Evolutionary conservation across 495 filamentous ascomycete genomes (phyloP), one percentile per base, ranked within the genome.

Genomic region (Pseudomonodictys pantanalensis): DNA sequence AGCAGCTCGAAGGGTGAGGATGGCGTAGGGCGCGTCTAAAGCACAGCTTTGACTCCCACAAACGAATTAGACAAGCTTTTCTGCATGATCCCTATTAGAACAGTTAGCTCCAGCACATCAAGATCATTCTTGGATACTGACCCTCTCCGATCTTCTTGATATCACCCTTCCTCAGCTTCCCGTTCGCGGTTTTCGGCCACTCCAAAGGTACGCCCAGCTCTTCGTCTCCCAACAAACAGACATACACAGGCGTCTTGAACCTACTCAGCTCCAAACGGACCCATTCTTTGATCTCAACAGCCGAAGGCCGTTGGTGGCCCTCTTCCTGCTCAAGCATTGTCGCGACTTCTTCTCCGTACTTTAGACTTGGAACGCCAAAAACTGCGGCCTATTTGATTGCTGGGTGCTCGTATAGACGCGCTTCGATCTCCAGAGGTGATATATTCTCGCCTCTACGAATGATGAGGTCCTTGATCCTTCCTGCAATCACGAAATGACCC

Each of bases 361-460:
- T 64, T 26, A 59, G 59, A 44, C 64, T 61, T n/a, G 64, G 64
- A 11, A 64, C 60, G 12, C 67, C 67, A 32, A 69, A 46, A 17
- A 69, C 62, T 2, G 49, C 41, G 1, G 52, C 59, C 28, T 69
- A 58, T 39, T 42, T 52, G 17, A 69, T 52, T 18, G 59, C 60
- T 20, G 45, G 42, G 38, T 64, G 64, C 47, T 57, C 56, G 42
- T 50, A 51, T 5, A 69, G 52, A 24, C 64, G 25, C 23, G 65
- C 67, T 60, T 69, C 67, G 35, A 69, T 63, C 58, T 69, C 65
- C 43, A 66, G 30, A 5, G 67, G 67, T 39, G 65, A 44, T 45
- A 69, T 69, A 35, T 68, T 67, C 56, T 69, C 65, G 33, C 67
- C 65, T 15, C 67, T 65, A 7, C 67, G 61, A 41, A 65, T 69